Base-by-base conservation (phyloP, 169 alveolate genomes). In the Plasmodium yoelii region DNA sequence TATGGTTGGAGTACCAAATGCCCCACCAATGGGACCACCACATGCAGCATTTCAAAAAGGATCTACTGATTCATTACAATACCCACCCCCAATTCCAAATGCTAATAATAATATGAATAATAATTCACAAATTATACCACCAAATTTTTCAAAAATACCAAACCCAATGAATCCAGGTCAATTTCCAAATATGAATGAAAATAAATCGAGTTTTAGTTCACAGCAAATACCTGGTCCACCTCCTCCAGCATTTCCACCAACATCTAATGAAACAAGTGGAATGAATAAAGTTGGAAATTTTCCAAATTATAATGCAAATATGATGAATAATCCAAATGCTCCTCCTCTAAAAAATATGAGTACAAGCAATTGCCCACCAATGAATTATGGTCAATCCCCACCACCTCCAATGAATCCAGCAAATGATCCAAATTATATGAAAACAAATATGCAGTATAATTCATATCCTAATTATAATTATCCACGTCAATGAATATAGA, bases 201-300 rank as follows among this genome's bases (percentile, higher is more conserved):
- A 63, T 69, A 73, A 73, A 42, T 57, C 87, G 39, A 77, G 44
- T 77, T 77, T 77, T 18, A 77, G 46, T 69, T 12, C 75, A 5
- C 74, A 77, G 47, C 77, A 15, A 8, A 68, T 49, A 18, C 49
- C 69, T 10, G 51, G 69, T 51, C 60, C 88, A 34, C 74, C 88
- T 9, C 75, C 65, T 51, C 82, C 88, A 63, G 77, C 88, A 26
- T 65, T 75, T 64, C 70, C 77, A 19, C 55, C 53, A 39, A n/a
- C 73, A 15, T 49, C 73, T 4, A 26, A 51, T 26, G 42, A 49
- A 1, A 5, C 6, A 34, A 71, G 28, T n/a, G 86, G 86, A 51
- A 71, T 71, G 56, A 71, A 71, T 61, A 24, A 71, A 22, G 47
- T 49, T 39, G 61, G 61, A 28, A 28, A 53, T 44, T 77, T 77